Conservation (phyloP, 371 early-diverging fungal species). For the Gilbertella persicaria region DNA sequence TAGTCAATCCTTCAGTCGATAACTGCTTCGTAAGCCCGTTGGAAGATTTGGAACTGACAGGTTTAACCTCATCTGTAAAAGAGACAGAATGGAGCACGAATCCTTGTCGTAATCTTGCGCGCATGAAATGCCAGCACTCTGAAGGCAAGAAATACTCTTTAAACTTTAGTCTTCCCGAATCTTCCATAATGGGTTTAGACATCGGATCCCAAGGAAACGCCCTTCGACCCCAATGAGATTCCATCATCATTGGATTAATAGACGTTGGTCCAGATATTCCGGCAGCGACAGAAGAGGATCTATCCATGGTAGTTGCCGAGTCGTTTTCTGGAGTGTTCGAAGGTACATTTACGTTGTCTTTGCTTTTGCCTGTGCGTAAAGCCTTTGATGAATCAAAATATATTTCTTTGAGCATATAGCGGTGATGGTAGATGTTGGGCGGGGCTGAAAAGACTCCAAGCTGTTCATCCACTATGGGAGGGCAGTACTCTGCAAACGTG, state of each 20-base stretch:
- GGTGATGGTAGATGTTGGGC: constrained; percentile 82
- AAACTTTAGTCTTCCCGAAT: constrained; percentile 74
- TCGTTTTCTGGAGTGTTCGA: neutral
- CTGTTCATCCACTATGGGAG: constrained; percentile 7
- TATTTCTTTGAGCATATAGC: constrained; percentile 69
- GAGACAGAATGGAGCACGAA: constrained; percentile 68
- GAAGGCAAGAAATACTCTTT: constrained; percentile 72
- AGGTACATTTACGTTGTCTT: constrained; percentile 25
- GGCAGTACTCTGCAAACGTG: constrained; percentile 74
- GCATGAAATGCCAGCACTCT: constrained; percentile 68
- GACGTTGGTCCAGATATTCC: neutral
- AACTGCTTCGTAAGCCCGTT: constrained; percentile 6
- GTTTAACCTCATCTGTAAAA: constrained; percentile 27
- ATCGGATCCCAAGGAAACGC: constrained; percentile 84
- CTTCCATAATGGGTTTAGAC: constrained; percentile 71
- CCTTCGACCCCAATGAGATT: constrained; percentile 1
- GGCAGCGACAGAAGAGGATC: neutral
- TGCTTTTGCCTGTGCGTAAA: constrained; percentile 3
- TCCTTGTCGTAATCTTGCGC: constrained; percentile 82
- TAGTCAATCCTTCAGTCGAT: neutral
- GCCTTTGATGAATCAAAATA: constrained; percentile 53
- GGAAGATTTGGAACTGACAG: neutral
- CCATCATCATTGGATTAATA: neutral
- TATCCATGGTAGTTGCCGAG: neutral
- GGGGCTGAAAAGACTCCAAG: constrained; percentile 1